Percentiles rank a stretch among this genome's conserved stretches.
Conservation (phyloP, 768 basidiomycete genomes). For the Termitomyces sp. region DNA sequence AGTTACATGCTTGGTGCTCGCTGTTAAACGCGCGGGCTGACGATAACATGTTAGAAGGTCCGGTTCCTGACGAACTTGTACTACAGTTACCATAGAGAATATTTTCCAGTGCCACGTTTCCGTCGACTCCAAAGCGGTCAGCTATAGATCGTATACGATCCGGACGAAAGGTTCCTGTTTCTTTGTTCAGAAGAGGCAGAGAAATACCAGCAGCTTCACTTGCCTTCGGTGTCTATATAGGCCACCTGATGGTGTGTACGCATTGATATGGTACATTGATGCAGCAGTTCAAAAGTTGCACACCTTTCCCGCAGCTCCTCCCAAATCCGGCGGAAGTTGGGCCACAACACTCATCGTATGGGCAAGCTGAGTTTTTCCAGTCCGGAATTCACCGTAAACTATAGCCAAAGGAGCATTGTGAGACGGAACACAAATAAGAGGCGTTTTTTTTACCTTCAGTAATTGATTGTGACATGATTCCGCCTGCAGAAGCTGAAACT, state of each 20-base stretch:
- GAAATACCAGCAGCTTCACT: neutral
- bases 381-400: conserved; percentile 97
- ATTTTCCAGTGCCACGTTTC: conserved; percentile 81
- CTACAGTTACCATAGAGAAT: conserved; percentile 69
- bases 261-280: neutral
- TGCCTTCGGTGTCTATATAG: conserved; percentile 86
- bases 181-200: conserved; percentile 13
- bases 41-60: conserved; percentile 8
- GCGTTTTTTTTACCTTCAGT: conserved; percentile 59
- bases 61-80: neutral
- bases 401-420: neutral
- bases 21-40: conserved; percentile 86
- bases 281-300: conserved; percentile 1
- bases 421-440: neutral
- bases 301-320: conserved; percentile 87
- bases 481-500: conserved; percentile 41
- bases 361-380: conserved; percentile 92
- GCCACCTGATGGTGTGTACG: conserved; percentile 51
- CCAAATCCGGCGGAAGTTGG: conserved; percentile 85
- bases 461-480: conserved; percentile 89
- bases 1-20: conserved; percentile 68
- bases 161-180: conserved; percentile 84
- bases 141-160: conserved; percentile 90
- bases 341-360: conserved; percentile 92
- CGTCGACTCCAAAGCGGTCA: conserved; percentile 91